Base-by-base conservation (phyloP, 2,329 filamentous ascomycete species). In the Mollisia scopiformis region DNA sequence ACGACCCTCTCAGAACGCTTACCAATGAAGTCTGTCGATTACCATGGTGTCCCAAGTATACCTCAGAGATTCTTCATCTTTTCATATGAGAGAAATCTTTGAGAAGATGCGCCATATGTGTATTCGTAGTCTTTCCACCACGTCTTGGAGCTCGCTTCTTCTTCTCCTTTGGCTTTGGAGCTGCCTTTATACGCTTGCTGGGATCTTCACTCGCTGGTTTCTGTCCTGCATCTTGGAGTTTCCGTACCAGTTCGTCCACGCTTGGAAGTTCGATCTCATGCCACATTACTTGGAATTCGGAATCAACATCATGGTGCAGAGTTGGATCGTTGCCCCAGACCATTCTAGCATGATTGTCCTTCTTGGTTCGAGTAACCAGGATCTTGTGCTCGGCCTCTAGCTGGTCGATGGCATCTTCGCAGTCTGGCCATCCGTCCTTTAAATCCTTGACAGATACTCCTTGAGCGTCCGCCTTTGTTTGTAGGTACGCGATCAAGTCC, bases 361-460 rank as follows among this genome's bases (percentile, higher is more conserved):
- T 98, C 78, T 95, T 96, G 58, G 93, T 93, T 63, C 93, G 87
- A 23, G 92, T 90, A 6, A 97, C 92, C 35, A 98, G 82, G 49
- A 98, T 82, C 75, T 89, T 89, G 72, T 93, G 89, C 73, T 91
- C 85, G 41, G 77, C 78, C 79, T 97, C 94, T 55, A 99, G 83
- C 68, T 85, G 82, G 64, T 90, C 85, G 73, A 99, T 90, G 10
- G 90, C 85, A 21, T 89, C 85, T 62, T 93, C 88, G 71, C 92
- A 96, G 69, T 89, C 88, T 25, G 89, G 88, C 95, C 95, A 99
- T 65, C 95, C 95, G 74, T 99, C 95, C 77, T 97, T 96, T 63
- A 99, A 84, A 70, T 97, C 93, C 75, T 92, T 93, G 64, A 98
- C 92, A 37, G 83, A 84, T 57, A 98, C 85, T 13, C 92, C 92